phyloP scores from a whole-genome alignment of 495 filamentous ascomycete genomes.

The Hyaloscypha hepaticicola region DNA sequence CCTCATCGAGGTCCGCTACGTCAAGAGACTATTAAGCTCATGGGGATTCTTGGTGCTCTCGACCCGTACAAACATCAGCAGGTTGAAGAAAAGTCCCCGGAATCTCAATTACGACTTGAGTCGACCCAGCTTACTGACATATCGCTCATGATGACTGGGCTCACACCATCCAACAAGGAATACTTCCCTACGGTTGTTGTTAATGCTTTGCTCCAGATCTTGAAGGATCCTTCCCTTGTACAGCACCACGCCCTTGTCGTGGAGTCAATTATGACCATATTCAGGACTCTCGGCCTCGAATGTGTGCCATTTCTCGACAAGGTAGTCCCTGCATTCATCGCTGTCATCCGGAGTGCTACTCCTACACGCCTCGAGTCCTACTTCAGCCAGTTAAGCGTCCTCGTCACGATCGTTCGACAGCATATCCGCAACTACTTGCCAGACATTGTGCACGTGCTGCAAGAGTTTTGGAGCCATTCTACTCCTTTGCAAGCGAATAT shows the following conservation, averaged over 20 bases:
- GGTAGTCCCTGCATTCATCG: constrained; percentile 90
- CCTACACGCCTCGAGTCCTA: constrained; percentile 80
- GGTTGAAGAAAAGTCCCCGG: constrained; percentile 61
- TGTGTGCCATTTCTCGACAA: constrained; percentile 91
- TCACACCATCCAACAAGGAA: constrained; percentile 96
- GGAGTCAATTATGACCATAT: constrained; percentile 97
- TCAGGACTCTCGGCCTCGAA: constrained; percentile 90
- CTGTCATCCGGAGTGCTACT: constrained; percentile 77
- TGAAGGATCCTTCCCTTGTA: constrained; percentile 82
- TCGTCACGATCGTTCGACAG: constrained; percentile 93
- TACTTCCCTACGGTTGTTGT: constrained; percentile 99
- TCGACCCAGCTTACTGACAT: constrained; percentile 80
- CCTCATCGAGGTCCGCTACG: constrained; percentile 73
- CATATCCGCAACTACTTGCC: constrained; percentile 89
- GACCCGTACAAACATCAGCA: constrained; percentile 95
- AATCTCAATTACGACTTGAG: constrained; percentile 60
- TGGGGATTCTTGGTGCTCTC: constrained; percentile 93
- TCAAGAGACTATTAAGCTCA: constrained; percentile 91
- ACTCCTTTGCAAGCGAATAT: constrained; percentile 84
- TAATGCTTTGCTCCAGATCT: constrained; percentile 84
- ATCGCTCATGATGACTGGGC: constrained; percentile 92
- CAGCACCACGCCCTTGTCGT: constrained; percentile 95
- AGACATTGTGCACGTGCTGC: constrained; percentile 77
- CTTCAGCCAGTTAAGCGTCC: constrained; percentile 90
- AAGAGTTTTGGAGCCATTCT: constrained; percentile 80